A percentile compares a stretch with the other conserved stretches of the same genome.
Evolutionary conservation across 768 basidiomycete species (phyloP).

Genomic region (Crucibulum laeve): DNA sequence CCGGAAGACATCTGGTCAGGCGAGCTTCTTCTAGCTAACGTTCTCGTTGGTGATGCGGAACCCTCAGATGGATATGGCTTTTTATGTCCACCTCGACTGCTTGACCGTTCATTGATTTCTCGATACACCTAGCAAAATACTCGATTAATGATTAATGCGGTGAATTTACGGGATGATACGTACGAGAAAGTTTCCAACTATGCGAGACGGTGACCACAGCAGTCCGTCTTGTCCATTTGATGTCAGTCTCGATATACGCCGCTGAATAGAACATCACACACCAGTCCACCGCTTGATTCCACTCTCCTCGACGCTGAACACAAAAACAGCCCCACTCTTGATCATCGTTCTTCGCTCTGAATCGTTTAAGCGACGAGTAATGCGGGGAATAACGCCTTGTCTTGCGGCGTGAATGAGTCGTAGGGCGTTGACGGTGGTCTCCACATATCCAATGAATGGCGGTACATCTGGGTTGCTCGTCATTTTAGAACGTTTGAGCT

Average conservation of each 20-base stretch:
- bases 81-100: conserved; percentile 48
- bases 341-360: conserved; percentile 68
- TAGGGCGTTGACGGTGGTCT: conserved; percentile 77
- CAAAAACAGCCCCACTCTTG: conserved; percentile 70
- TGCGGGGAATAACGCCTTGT: conserved; percentile 73
- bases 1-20: conserved; percentile 31
- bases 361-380: conserved; percentile 82
- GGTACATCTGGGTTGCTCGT: conserved; percentile 52
- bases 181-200: conserved; percentile 82
- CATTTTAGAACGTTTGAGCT: conserved; percentile 42
- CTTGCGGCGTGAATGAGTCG: conserved; percentile 81
- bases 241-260: background rate
- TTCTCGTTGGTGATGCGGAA: conserved; percentile 33
- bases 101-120: conserved; percentile 68
- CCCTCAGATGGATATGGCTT: conserved; percentile 50
- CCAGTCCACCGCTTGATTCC: conserved; percentile 89
- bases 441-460: conserved; percentile 76
- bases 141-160: background rate
- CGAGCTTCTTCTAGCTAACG: conserved; percentile 32
- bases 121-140: conserved; percentile 60
- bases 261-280: conserved; percentile 12
- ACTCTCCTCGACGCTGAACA: conserved; percentile 86
- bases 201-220: conserved; percentile 81
- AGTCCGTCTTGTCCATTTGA: conserved; percentile 40
- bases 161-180: conserved; percentile 14